A percentile compares a stretch with the other conserved stretches of the same genome.
Evolutionary conservation across 2,329 filamentous ascomycete species (phyloP).

Genomic region (Tolypocladium ovalisporum): DNA sequence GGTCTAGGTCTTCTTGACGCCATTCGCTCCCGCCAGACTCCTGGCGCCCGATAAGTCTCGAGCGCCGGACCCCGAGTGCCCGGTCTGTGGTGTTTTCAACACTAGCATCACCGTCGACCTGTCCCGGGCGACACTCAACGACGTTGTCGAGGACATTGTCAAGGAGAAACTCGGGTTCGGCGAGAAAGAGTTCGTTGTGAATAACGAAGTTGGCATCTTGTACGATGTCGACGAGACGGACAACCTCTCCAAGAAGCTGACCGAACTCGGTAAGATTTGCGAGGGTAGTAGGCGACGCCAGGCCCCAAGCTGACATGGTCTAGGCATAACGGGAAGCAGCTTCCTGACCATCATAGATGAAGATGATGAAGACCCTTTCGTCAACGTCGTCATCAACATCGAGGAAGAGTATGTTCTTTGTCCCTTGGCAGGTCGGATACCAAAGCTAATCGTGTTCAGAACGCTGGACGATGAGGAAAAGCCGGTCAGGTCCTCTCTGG

Average conservation of each 20-base stretch:
- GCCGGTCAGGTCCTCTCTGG: constrained; percentile 38
- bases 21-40: constrained; percentile 46
- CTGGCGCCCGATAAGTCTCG: constrained; percentile 46
- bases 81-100: constrained; percentile 69
- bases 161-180: constrained; percentile 62
- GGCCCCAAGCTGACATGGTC: constrained; percentile 4
- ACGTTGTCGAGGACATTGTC: constrained; percentile 69
- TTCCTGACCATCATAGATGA: constrained; percentile 83
- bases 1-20: constrained; percentile 63
- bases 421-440: background rate
- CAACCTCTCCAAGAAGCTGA: constrained; percentile 70
- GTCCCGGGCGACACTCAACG: constrained; percentile 60
- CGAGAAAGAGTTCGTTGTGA: constrained; percentile 67
- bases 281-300: background rate
- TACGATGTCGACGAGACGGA: constrained; percentile 87
- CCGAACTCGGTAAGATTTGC: constrained; percentile 51
- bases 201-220: constrained; percentile 62
- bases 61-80: constrained; percentile 68
- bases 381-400: constrained; percentile 69
- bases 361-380: constrained; percentile 60
- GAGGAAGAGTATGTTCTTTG: constrained; percentile 45
- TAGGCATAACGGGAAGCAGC: constrained; percentile 57
- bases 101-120: constrained; percentile 58
- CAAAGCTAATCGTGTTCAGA: constrained; percentile 23
- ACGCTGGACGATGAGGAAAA: constrained; percentile 34